phyloP scores from a whole-genome alignment of 2,329 filamentous ascomycete genomes.

The Talaromyces albobiverticillius region DNA sequence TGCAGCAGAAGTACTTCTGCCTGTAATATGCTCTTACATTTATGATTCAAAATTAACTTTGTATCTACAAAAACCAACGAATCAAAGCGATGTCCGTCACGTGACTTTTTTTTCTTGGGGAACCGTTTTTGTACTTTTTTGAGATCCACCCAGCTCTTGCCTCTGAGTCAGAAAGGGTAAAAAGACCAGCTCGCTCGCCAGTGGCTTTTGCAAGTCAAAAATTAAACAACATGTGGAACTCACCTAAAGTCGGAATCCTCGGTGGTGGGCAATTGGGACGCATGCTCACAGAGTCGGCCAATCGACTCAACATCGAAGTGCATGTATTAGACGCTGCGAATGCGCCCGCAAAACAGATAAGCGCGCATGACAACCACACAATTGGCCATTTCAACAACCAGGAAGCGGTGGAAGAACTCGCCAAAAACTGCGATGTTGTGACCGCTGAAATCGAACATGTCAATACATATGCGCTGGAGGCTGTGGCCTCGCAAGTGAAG shows the following conservation, averaged over 20 bases:
- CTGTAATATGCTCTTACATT: no score
- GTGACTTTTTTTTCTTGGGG: slow-evolving; percentile 6
- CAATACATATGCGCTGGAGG: slow-evolving; percentile 82
- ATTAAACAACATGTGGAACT: slow-evolving; percentile 31
- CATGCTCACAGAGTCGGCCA: slow-evolving; percentile 90
- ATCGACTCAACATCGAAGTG: slow-evolving; percentile 71
- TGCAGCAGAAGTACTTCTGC: no score
- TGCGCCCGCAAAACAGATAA: slow-evolving; percentile 82
- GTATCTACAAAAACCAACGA: not conserved
- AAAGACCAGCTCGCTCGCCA: not conserved
- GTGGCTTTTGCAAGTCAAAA: not conserved
- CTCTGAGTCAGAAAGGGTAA: not conserved
- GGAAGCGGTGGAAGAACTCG: slow-evolving; percentile 75
- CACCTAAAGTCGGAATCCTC: slow-evolving; percentile 50
- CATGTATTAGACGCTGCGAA: slow-evolving; percentile 74
- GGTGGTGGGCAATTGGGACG: slow-evolving; percentile 76
- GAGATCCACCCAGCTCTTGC: slow-evolving; percentile 9
- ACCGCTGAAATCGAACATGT: slow-evolving; percentile 97
- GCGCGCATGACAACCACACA: slow-evolving; percentile 70
- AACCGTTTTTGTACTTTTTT: slow-evolving; percentile 9
- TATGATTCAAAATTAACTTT: not conserved
- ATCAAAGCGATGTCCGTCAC: not conserved
- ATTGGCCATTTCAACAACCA: slow-evolving; percentile 85
- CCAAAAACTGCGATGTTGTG: slow-evolving; percentile 71
- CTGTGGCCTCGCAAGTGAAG: slow-evolving; percentile 66